These are phyloP conservation scores for Puccinia hordei DNA, from an alignment of 1,284 basidiomycete species.

Conservation along the genomic window DNA sequence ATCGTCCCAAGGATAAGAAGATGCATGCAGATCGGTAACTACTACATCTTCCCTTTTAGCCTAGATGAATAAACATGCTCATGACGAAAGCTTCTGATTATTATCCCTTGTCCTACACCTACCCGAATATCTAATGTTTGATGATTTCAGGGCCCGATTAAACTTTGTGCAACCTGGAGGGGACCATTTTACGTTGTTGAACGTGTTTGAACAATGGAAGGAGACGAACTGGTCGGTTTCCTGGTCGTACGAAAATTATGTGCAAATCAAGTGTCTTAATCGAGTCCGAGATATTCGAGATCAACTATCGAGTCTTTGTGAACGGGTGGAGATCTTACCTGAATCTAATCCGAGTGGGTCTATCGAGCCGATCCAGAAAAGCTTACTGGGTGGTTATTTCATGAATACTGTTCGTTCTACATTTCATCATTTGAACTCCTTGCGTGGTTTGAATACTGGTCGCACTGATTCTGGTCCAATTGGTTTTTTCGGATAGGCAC, in stretches of 20 bases:
- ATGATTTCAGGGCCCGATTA: conserved; percentile 81
- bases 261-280: conserved; percentile 93
- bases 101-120: not conserved
- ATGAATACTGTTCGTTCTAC: conserved; percentile 76
- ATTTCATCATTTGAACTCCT: conserved; percentile 30
- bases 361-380: conserved; percentile 90
- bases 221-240: conserved; percentile 85
- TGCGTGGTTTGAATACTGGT: conserved; percentile 56
- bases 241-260: conserved; percentile 83
- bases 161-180: conserved; percentile 95
- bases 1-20: conserved; percentile 84
- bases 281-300: conserved; percentile 92
- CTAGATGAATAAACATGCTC: not conserved
- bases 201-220: conserved; percentile 98
- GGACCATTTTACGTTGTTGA: conserved; percentile 94
- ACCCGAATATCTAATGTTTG: not conserved
- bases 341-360: conserved; percentile 64
- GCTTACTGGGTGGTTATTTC: conserved; percentile 91
- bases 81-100: conserved; percentile 13
- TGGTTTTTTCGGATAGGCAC: conserved; percentile 52
- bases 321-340: conserved; percentile 92
- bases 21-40: conserved; percentile 57
- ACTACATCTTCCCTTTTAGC: conserved; percentile 8
- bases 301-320: conserved; percentile 90
- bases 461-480: conserved; percentile 52